Evolutionary conservation across 345 rosid genomes (phyloP), one percentile per base, ranked within the genome.

Genomic region (Kernera saxatilis): DNA sequence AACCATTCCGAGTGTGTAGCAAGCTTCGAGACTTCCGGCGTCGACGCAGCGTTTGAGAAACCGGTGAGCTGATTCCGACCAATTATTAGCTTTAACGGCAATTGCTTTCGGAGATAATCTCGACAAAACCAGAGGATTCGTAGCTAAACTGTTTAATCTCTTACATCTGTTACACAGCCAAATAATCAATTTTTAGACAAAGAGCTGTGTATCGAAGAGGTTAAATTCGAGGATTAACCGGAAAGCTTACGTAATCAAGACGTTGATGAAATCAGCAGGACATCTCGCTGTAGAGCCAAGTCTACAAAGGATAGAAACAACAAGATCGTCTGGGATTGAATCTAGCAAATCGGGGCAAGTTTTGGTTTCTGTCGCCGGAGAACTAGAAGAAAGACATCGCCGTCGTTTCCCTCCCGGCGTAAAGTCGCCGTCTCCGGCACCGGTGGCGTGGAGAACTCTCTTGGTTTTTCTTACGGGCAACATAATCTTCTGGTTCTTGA

Each of bases 1-100:
- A 50, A 91, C 97, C 99, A 91, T 94, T 84, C 99, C 99, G 7
- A 94, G 99, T 36, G 90, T 88, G 73, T 94, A 94, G 70, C 85
- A 86, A 61, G 97, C 99, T 75, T 94, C 97, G 22, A 80, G 86
- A 64, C 86, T 89, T 62, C 99, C 99, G 76, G 98, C 87, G 13
- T 84, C 93, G 58, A 91, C 90, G 49, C 97, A 91, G 3, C 73
- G 79, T 68, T 87, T 91, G 27, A 94, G 77, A 64, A 94, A 89
- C 46, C 89, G 87, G 74, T 91, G 97, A 49, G 93, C 84, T 8
- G 89, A 78, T 23, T 94, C 99, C 4, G 91, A 86, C 99, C 99
- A 94, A 21, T 81, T 86, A 5, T 59, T 64, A 14, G 97, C 93
- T 71, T 73, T 84, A 6, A 91, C 66, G 10, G 89, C 88, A 1